phyloP scores from a whole-genome alignment of 192 early-diverging fungal genomes.

The Allomyces arbusculus region DNA sequence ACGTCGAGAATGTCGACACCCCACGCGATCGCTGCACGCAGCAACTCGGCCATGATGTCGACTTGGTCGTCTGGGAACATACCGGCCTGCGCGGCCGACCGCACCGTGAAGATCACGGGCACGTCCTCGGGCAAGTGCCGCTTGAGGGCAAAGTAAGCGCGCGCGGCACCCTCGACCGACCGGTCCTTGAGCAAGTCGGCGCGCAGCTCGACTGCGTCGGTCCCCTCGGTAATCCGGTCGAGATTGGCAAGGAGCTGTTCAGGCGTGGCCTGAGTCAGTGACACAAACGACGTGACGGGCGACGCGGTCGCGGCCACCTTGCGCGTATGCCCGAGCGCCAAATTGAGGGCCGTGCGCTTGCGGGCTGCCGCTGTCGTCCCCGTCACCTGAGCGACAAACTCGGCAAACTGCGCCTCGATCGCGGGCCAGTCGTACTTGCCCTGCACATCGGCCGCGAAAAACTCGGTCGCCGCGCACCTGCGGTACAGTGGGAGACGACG shows the following conservation, averaged over 20 bases:
- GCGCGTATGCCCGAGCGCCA: background rate
- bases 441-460: conserved; percentile 32
- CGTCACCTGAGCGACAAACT: conserved; percentile 48
- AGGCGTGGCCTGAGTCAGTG: conserved; percentile 43
- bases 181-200: conserved; percentile 54
- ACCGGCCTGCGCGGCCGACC: conserved; percentile 72
- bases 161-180: background rate
- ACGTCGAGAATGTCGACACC: conserved; percentile 89
- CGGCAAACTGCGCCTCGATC: conserved; percentile 54
- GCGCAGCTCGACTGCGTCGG: conserved; percentile 79
- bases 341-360: background rate
- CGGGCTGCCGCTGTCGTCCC: conserved; percentile 3
- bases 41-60: conserved; percentile 39
- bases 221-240: conserved; percentile 45
- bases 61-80: conserved; percentile 45
- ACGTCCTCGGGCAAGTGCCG: conserved; percentile 31
- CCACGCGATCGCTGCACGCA: conserved; percentile 52
- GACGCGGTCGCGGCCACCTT: background rate
- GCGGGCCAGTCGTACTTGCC: conserved; percentile 31
- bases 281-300: conserved; percentile 55
- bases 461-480: conserved; percentile 65
- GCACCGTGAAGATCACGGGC: conserved; percentile 86
- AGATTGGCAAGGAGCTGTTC: conserved; percentile 29
- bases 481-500: conserved; percentile 56
- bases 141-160: conserved; percentile 24